phyloP scores from a whole-genome alignment of 2,329 filamentous ascomycete genomes.

The Acrocalymma vagum region DNA sequence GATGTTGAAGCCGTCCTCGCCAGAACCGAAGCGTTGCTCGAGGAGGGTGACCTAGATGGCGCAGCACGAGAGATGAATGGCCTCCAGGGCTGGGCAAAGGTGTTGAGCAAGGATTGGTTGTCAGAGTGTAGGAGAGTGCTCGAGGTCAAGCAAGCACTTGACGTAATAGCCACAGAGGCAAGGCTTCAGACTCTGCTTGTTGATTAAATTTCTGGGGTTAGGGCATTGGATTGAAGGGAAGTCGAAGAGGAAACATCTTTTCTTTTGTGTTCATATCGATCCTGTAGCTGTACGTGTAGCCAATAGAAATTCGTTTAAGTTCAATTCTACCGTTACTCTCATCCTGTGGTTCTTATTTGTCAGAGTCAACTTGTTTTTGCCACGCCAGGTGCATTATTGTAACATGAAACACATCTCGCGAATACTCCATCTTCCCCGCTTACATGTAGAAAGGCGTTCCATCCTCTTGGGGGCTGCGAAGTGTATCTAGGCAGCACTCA shows the following conservation, averaged over 20 bases:
- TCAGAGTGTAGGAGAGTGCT: slow-evolving; percentile 88
- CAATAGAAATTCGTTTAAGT: slow-evolving; percentile 17
- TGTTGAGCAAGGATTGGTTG: slow-evolving; percentile 92
- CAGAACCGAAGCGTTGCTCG: slow-evolving; percentile 86
- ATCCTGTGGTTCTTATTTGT: too few species aligned
- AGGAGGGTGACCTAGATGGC: slow-evolving; percentile 91
- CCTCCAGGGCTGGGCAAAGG: slow-evolving; percentile 93
- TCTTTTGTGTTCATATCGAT: slow-evolving; percentile 14
- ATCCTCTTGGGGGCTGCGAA: too few species aligned
- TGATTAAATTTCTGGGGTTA: slow-evolving; percentile 59
- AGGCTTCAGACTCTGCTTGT: slow-evolving; percentile 86
- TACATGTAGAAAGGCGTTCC: too few species aligned
- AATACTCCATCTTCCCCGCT: too few species aligned
- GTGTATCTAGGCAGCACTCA: too few species aligned
- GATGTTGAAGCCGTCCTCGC: slow-evolving; percentile 95
- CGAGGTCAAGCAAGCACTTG: slow-evolving; percentile 94
- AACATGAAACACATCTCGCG: too few species aligned
- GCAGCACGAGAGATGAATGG: slow-evolving; percentile 96
- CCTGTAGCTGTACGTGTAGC: slow-evolving; percentile 17
- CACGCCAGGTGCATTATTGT: too few species aligned
- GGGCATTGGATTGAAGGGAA: background rate
- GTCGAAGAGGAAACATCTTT: slow-evolving; percentile 6
- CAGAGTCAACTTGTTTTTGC: too few species aligned
- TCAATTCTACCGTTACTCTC: too few species aligned
- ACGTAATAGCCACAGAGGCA: slow-evolving; percentile 92